These are phyloP conservation scores for Tilletia caries DNA, from an alignment of 1,284 basidiomycete species.

Conservation along the genomic window DNA sequence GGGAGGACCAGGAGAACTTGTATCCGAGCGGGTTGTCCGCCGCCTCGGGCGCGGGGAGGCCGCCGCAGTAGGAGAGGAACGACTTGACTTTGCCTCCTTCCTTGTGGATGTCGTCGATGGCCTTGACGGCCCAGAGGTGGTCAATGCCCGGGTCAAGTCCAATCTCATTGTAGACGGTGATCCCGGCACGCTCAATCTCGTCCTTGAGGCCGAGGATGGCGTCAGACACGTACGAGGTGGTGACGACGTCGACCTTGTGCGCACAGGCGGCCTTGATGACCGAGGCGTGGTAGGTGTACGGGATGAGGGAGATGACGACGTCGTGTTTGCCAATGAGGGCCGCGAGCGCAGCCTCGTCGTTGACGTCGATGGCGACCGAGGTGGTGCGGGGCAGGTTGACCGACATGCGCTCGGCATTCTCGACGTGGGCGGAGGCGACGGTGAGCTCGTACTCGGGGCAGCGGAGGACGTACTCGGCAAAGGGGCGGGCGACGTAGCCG, in stretches of 20 bases:
- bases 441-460: conserved; percentile 79
- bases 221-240: conserved; percentile 91
- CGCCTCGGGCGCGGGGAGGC: conserved; percentile 84
- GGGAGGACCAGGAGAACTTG: conserved; percentile 99
- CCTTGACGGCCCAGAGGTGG: conserved; percentile 95
- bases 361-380: conserved; percentile 80
- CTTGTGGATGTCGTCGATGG: conserved; percentile 86
- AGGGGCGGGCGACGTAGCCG: conserved; percentile 89
- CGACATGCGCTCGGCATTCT: conserved; percentile 66
- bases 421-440: conserved; percentile 57
- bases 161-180: conserved; percentile 96
- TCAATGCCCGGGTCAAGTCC: conserved; percentile 96
- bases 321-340: conserved; percentile 78
- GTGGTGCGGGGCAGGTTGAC: conserved; percentile 66
- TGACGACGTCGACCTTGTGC: conserved; percentile 90
- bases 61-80: conserved; percentile 95
- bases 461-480: conserved; percentile 86
- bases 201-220: conserved; percentile 84
- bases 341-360: conserved; percentile 70
- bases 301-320: conserved; percentile 92
- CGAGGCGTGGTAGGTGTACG: conserved; percentile 84
- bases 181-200: conserved; percentile 80
- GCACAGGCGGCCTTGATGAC: conserved; percentile 96
- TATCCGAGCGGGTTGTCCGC: conserved; percentile 94
- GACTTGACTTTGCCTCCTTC: conserved; percentile 86